These are phyloP conservation scores for Dothideomycetes sp. DNA, from an alignment of 2,329 filamentous ascomycete species.

Conservation along the genomic window DNA sequence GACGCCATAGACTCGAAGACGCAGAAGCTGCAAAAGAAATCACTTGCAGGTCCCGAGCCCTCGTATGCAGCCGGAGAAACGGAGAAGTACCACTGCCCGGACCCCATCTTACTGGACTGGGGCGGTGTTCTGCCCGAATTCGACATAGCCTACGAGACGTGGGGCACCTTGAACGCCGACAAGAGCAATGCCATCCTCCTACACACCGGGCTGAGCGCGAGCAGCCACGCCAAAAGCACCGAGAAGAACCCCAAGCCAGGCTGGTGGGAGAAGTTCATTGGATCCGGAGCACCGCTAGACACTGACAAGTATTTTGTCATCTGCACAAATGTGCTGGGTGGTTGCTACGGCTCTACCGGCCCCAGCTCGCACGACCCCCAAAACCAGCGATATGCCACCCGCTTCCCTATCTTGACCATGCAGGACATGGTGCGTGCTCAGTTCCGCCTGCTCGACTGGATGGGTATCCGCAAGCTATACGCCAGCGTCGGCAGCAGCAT, in stretches of 20 bases:
- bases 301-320: conserved; percentile 88
- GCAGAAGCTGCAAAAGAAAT: conserved; percentile 56
- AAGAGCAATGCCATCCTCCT: conserved; percentile 83
- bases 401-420: conserved; percentile 91
- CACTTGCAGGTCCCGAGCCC: conserved; percentile 70
- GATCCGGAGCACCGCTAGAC: conserved; percentile 71
- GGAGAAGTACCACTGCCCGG: conserved; percentile 59
- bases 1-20: conserved; percentile 69
- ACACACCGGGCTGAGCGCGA: conserved; percentile 92
- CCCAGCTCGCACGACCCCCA: conserved; percentile 73
- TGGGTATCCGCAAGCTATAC: conserved; percentile 69
- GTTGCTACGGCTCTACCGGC: conserved; percentile 91
- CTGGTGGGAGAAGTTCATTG: conserved; percentile 99
- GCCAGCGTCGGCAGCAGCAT: conserved; percentile 94
- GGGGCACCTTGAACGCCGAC: conserved; percentile 70
- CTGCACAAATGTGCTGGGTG: conserved; percentile 92
- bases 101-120: conserved; percentile 82
- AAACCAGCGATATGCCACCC: conserved; percentile 69
- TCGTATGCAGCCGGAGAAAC: conserved; percentile 89
- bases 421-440: conserved; percentile 97
- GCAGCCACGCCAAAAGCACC: conserved; percentile 93
- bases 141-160: conserved; percentile 84
- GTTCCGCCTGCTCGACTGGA: conserved; percentile 71
- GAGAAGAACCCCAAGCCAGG: conserved; percentile 73
- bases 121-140: conserved; percentile 85